A percentile compares a stretch with the other conserved stretches of the same genome.
Conservation (phyloP, 164 flowering plant species). For the Vitis riparia region DNA sequence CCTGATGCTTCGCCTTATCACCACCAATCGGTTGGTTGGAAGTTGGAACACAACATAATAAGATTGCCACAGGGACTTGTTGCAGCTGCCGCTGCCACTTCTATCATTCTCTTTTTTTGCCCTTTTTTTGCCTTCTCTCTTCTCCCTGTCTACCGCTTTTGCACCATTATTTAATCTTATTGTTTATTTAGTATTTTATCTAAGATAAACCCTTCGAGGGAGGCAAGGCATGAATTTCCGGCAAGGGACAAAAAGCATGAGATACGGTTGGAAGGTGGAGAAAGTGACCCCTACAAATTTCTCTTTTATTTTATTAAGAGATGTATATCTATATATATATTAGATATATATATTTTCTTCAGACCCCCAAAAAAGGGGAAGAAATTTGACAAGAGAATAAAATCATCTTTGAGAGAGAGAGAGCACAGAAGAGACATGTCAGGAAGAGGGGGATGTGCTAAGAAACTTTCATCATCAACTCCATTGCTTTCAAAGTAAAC, state of each 20-base stretch:
- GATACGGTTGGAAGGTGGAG: constrained; percentile 32
- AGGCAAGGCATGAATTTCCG: constrained; percentile 57
- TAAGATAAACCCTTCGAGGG: constrained; percentile 27
- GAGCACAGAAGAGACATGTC: constrained; percentile 27
- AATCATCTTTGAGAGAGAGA: constrained; percentile 14
- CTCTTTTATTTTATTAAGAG: constrained; percentile 1
- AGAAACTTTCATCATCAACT: constrained; percentile 39
- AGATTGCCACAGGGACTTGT: constrained; percentile 4
- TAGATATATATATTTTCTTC: not conserved
- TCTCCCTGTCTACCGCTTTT: not conserved
- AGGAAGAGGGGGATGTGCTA: constrained; percentile 20
- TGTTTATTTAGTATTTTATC: not conserved
- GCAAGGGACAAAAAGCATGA: constrained; percentile 62
- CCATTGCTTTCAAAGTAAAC: constrained; percentile 42
- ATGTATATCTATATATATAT: not conserved
- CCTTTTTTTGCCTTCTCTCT: not conserved
- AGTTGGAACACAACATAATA: not conserved
- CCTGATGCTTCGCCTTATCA: too few species aligned
- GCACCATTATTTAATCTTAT: not conserved
- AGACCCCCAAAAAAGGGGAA: constrained; percentile 18
- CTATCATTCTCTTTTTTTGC: not conserved
- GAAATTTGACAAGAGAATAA: constrained; percentile 9
- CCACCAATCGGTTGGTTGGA: too few species aligned
- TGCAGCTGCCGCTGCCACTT: not conserved
- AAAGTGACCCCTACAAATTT: constrained; percentile 23